These are phyloP conservation scores for Colletotrichum cereale DNA, from an alignment of 2,329 filamentous ascomycete genomes.

Conservation along the genomic window DNA sequence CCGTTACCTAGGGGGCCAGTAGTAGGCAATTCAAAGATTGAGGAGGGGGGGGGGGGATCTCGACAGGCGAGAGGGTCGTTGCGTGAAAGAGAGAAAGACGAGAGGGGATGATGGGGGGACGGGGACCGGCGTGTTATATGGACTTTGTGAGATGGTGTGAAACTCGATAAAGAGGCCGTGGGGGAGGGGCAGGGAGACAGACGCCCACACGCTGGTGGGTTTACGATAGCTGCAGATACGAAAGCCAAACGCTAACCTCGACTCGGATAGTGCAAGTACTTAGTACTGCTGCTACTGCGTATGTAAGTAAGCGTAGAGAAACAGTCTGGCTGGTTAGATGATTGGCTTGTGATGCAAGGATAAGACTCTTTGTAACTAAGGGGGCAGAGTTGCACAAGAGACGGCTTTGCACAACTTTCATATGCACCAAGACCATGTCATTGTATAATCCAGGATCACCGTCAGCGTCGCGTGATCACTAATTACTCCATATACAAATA, in stretches of 20 bases:
- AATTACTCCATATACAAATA: constrained; percentile 3
- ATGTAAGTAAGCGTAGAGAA: too few relatives aligned
- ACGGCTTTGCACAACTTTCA: constrained; percentile 2
- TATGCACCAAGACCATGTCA: constrained; percentile 27
- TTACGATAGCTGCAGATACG: constrained; percentile 25
- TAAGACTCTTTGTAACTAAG: constrained; percentile 9
- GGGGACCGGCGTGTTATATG: constrained; percentile 7
- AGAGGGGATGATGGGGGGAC: neutral
- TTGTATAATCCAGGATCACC: constrained; percentile 3
- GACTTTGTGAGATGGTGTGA: neutral
- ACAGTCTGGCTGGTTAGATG: too few relatives aligned
- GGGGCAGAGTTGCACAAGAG: neutral
- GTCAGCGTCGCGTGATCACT: constrained; percentile 24
- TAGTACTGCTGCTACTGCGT: too few relatives aligned
- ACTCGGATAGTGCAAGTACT: neutral
- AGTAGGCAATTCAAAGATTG: constrained; percentile 3
- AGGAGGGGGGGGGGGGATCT: neutral
- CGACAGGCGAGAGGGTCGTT: constrained; percentile 21
- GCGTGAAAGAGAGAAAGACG: neutral
- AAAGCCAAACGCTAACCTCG: constrained; percentile 4
- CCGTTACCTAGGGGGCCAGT: constrained; percentile 33
- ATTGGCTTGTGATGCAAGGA: neutral
- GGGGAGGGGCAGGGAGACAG: too few relatives aligned
- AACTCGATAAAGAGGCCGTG: neutral
- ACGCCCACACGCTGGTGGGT: neutral